Evolutionary conservation across 805 yeast genomes (phyloP), one percentile per base, ranked within the genome.

Genomic region (Sugiyamaella valdiviana): DNA sequence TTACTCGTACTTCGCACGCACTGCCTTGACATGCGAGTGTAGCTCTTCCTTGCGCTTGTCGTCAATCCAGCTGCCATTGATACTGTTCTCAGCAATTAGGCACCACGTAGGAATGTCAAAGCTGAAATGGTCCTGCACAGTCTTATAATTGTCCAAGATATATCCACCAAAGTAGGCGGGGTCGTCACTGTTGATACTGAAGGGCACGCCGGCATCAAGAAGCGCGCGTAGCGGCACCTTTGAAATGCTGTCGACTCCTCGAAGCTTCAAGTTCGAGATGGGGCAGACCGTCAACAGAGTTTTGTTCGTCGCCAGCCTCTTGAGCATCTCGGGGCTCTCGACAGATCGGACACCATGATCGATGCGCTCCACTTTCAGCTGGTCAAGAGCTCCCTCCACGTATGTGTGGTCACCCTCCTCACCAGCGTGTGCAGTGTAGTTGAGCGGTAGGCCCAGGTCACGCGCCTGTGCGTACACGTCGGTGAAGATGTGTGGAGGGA

Each of bases 111-210:
- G 67, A 48, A 74, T 60, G 41, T 75, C 68, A 67, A 86, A 80
- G 4, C 80, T 80, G 64, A 85, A 85, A 54, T 75, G 72, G 46
- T 77, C 71, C 53, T 84, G 85, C 23, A 84, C 85, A 35, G 75
- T 76, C 24, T 76, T 61, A 64, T 85, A 85, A 65, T 85, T 85
- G 61, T 85, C 91, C 55, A 85, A 68, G 55, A 85, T 79, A 65
- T 84, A 85, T n/a, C 88, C 91, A 42, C 91, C 91, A 61, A 85
- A 85, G 63, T 85, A 85, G 2, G 93, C 85, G 36, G 89, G 89
- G 61, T 82, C 89, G 61, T 82, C 88, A 2, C 85, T 79, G 65
- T 86, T 86, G 63, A 85, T 71, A 39, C 88, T 80, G 64, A 86
- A 82, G 22, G 87, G 82, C 19, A 85, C 83, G 52, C 76, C 72